Conservation (phyloP, 1,139 yeast genomes). For the Tardiomyces depauwii region DNA sequence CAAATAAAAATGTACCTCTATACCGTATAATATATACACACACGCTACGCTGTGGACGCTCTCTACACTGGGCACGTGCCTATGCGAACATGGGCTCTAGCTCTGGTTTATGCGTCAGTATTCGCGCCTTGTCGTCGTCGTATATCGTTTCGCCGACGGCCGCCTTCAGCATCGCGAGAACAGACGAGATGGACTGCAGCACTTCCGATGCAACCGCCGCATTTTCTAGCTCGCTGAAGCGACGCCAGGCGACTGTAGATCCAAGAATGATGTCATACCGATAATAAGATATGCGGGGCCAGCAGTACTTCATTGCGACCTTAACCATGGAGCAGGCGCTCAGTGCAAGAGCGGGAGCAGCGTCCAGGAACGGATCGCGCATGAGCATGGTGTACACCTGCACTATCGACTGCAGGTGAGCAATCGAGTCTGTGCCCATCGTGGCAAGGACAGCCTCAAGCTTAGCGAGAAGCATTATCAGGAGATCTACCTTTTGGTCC, state of each 20-base stretch:
- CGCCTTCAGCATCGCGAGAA: neutral
- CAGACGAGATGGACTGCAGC: too few relatives aligned
- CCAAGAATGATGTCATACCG: slow-evolving; percentile 27
- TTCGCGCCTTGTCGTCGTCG: neutral
- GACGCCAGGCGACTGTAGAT: slow-evolving; percentile 7
- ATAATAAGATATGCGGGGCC: slow-evolving; percentile 25
- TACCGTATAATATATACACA: too few relatives aligned
- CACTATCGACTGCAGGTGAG: slow-evolving; percentile 18
- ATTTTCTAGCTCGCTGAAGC: neutral
- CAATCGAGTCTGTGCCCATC: slow-evolving; percentile 11
- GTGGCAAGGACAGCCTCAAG: slow-evolving; percentile 6
- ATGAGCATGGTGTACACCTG: slow-evolving; percentile 15
- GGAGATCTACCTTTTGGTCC: slow-evolving; percentile 13
- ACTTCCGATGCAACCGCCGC: too few relatives aligned
- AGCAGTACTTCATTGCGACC: slow-evolving; percentile 17
- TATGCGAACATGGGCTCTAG: neutral
- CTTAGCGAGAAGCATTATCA: slow-evolving; percentile 9
- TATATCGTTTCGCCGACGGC: neutral
- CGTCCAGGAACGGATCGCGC: slow-evolving; percentile 23
- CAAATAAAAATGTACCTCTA: too few relatives aligned
- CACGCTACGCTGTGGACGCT: too few relatives aligned
- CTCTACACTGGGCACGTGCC: too few relatives aligned
- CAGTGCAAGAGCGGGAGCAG: slow-evolving; percentile 13
- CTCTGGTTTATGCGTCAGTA: neutral
- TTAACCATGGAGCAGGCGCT: slow-evolving; percentile 15